A percentile compares a stretch with the other conserved stretches of the same genome.
Conservation (phyloP, 2,329 filamentous ascomycete species). For the Juglanconis oblonga region DNA sequence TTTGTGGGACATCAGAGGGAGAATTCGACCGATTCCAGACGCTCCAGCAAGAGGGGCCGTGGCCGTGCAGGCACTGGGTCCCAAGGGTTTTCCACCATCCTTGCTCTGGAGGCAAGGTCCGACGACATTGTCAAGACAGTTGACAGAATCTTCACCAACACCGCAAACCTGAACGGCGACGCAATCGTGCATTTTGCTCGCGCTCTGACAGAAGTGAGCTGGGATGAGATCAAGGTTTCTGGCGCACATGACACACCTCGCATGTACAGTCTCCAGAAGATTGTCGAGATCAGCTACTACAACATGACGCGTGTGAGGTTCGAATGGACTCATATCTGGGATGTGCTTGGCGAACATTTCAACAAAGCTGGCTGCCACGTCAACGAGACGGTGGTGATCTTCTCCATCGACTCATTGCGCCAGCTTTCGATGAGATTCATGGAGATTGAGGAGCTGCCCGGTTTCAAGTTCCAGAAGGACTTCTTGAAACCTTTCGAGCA, state of each 20-base stretch:
- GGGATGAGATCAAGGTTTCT: constrained; percentile 98
- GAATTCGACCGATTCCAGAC: constrained; percentile 56
- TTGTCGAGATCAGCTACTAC: constrained; percentile 99
- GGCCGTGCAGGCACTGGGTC: constrained; percentile 56
- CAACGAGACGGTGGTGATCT: constrained; percentile 96
- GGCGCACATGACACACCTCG: constrained; percentile 93
- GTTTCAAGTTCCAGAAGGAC: constrained; percentile 99
- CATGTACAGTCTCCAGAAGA: constrained; percentile 95
- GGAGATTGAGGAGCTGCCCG: constrained; percentile 95
- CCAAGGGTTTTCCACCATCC: constrained; percentile 69
- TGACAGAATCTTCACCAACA: constrained; percentile 95
- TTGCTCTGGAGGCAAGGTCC: constrained; percentile 87
- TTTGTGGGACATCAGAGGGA: constrained; percentile 61
- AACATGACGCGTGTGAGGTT: constrained; percentile 99
- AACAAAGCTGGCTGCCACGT: constrained; percentile 95
- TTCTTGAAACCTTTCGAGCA: constrained; percentile 98
- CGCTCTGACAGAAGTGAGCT: constrained; percentile 91
- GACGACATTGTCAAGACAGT: constrained; percentile 91
- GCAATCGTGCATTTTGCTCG: constrained; percentile 94
- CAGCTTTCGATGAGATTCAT: constrained; percentile 98
- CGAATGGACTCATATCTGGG: constrained; percentile 98
- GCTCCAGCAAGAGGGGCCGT: constrained; percentile 53
- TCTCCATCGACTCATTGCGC: constrained; percentile 89
- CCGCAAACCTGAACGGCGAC: constrained; percentile 86
- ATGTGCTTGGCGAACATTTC: constrained; percentile 96